phyloP scores from a whole-genome alignment of 352 stramenopile species.

The Globisporangium solare region DNA sequence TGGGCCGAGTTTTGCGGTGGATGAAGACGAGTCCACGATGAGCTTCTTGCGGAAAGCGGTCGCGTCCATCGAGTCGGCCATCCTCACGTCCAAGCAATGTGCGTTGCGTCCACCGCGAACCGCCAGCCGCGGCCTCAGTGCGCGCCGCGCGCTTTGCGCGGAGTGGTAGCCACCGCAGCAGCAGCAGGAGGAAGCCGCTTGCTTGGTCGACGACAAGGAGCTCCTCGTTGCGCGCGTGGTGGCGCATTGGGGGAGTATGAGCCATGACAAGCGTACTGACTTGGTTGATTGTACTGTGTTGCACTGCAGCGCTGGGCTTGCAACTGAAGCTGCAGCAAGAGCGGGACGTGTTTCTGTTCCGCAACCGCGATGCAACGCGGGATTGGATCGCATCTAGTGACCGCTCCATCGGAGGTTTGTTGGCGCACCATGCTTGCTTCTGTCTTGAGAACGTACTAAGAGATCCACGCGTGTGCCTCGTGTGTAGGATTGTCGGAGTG shows the following conservation, averaged over 20 bases:
- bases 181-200: background rate
- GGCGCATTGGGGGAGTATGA: no score
- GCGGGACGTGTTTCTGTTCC: conserved; percentile 77
- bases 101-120: conserved; percentile 12
- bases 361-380: conserved; percentile 34
- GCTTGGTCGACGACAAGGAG: background rate
- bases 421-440: conserved; percentile 8
- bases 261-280: no score
- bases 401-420: conserved; percentile 69
- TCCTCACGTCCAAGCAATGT: conserved; percentile 84
- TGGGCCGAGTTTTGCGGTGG: background rate
- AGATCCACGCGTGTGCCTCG: background rate
- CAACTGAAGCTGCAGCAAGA: conserved; percentile 70
- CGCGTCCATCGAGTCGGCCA: conserved; percentile 66
- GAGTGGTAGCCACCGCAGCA: no score
- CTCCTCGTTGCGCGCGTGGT: background rate
- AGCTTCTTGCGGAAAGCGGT: conserved; percentile 67
- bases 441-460: no score
- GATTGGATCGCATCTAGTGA: conserved; percentile 77
- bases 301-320: conserved; percentile 52
- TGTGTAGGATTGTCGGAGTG: conserved; percentile 53
- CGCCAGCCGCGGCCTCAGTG: background rate
- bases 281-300: background rate
- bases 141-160: background rate
- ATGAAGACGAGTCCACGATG: conserved; percentile 27